Evolutionary conservation across 164 flowering plant species (phyloP).

Genomic region (Sedum album): DNA sequence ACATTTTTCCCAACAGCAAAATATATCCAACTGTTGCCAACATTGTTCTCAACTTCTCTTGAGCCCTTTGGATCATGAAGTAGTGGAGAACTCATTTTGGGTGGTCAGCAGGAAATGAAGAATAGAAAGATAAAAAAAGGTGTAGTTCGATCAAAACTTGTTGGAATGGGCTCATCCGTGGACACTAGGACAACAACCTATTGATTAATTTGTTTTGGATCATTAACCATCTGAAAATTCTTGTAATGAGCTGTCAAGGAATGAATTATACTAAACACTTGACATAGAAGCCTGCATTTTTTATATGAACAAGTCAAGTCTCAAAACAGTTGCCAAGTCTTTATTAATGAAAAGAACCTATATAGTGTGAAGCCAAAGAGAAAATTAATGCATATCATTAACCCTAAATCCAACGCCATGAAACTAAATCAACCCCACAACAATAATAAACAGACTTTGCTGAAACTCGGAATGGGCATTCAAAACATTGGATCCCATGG

Average conservation of each 20-base stretch:
- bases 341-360: too few relatives aligned
- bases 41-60: neutral
- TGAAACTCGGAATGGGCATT: too few relatives aligned
- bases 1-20: conserved; percentile 52
- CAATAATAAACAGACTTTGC: too few relatives aligned
- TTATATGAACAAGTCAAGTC: neutral
- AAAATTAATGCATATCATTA: too few relatives aligned
- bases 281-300: neutral
- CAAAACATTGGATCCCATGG: too few relatives aligned
- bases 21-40: conserved; percentile 31
- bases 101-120: neutral
- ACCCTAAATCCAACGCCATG: too few relatives aligned
- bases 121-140: neutral
- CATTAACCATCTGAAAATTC: neutral
- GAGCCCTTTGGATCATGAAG: neutral
- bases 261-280: neutral
- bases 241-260: neutral
- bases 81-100: neutral
- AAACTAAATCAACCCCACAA: too few relatives aligned
- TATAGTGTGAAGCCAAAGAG: too few relatives aligned
- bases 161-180: neutral
- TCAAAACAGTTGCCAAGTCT: too few relatives aligned
- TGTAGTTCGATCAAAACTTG: neutral
- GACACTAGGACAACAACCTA: neutral
- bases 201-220: neutral